phyloP scores from a whole-genome alignment of 1,284 basidiomycete species.

The Tilletia setariae region DNA sequence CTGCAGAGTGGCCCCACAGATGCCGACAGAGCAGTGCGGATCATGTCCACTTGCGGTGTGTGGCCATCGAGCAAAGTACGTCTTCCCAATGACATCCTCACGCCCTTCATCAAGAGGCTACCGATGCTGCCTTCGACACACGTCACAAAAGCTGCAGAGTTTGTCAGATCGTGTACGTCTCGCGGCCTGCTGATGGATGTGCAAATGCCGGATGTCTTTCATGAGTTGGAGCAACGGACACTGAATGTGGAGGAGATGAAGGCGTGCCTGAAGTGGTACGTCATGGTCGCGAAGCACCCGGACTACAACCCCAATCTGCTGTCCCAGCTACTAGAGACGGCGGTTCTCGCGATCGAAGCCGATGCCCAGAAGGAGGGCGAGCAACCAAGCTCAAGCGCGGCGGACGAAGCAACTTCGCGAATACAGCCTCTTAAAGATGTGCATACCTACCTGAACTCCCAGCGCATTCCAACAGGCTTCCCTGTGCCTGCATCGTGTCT shows the following conservation, averaged over 20 bases:
- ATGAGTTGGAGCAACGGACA: constrained; percentile 72
- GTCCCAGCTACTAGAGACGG: constrained; percentile 44
- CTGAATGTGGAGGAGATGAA: constrained; percentile 72
- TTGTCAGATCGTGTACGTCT: constrained; percentile 67
- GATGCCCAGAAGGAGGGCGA: constrained; percentile 10
- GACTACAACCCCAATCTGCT: constrained; percentile 48
- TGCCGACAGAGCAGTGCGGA: constrained; percentile 60
- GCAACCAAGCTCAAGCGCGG: neutral
- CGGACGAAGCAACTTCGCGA: neutral
- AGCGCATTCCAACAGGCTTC: constrained; percentile 74
- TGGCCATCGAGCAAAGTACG: constrained; percentile 70
- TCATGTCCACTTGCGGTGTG: constrained; percentile 79
- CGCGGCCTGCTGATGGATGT: constrained; percentile 76
- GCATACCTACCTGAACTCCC: constrained; percentile 69
- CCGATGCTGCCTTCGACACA: constrained; percentile 72
- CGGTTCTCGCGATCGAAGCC: constrained; percentile 33
- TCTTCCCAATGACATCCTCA: constrained; percentile 71
- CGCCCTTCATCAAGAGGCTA: constrained; percentile 74
- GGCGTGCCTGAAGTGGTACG: constrained; percentile 87
- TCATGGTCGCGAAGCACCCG: constrained; percentile 60
- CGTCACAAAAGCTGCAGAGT: constrained; percentile 64
- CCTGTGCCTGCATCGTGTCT: constrained; percentile 76
- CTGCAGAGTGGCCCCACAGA: neutral
- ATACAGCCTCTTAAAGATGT: constrained; percentile 63
- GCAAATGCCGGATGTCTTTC: constrained; percentile 78